A percentile compares a stretch with the other conserved stretches of the same genome.
Evolutionary conservation across 1,284 basidiomycete species (phyloP).

Genomic region (Ustanciosporium gigantosporum): DNA sequence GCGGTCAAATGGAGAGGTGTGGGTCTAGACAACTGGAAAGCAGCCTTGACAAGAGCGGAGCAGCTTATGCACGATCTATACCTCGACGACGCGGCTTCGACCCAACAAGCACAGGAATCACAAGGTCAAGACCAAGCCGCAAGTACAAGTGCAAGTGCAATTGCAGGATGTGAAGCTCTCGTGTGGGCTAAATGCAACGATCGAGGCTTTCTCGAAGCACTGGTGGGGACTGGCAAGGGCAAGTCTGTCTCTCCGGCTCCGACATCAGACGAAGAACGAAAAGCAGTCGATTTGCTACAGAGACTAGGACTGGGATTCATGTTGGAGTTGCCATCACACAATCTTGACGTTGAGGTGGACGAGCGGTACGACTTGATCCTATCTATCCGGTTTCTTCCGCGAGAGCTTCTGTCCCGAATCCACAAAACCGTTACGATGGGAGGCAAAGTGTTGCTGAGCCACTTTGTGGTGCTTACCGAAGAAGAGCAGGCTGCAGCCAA

Average conservation of each 20-base stretch:
- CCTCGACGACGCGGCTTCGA: constrained; percentile 1
- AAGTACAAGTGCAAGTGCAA: not conserved
- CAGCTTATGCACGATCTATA: constrained; percentile 22
- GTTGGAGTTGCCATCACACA: not conserved
- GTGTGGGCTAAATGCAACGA: constrained; percentile 32
- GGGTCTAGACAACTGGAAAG: constrained; percentile 37
- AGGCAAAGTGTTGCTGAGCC: constrained; percentile 27
- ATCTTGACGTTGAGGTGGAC: not conserved
- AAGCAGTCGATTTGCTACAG: not conserved
- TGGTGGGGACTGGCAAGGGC: constrained; percentile 24
- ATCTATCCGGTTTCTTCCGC: constrained; percentile 28
- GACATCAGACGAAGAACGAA: not conserved
- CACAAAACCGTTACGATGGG: constrained; percentile 5
- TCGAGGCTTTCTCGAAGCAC: constrained; percentile 11
- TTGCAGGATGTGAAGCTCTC: constrained; percentile 8
- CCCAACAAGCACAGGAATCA: not conserved
- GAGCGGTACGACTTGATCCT: constrained; percentile 16
- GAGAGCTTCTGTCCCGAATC: constrained; percentile 10
- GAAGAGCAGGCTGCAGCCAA: constrained; percentile 1
- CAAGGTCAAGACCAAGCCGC: too few species aligned
- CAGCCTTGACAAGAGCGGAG: constrained; percentile 15
- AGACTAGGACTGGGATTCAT: not conserved
- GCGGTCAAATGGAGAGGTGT: constrained; percentile 14
- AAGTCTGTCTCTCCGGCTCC: constrained; percentile 1
- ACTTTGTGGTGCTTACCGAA: constrained; percentile 18